phyloP scores from a whole-genome alignment of 352 stramenopile species.

The Globisporangium abappressorium region DNA sequence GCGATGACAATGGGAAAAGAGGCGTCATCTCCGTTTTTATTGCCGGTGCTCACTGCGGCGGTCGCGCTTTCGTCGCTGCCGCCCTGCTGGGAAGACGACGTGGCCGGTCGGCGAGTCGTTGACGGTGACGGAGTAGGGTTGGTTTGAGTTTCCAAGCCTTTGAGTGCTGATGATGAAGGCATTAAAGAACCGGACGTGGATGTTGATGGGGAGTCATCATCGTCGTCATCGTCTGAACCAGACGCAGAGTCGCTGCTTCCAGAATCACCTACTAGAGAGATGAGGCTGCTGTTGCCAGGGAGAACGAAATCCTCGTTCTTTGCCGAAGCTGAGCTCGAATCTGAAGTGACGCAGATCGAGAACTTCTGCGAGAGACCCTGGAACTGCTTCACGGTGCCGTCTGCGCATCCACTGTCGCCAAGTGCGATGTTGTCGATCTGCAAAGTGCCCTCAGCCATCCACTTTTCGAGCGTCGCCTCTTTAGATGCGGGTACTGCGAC shows the following conservation, averaged over 20 bases:
- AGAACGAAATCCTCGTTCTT: conserved; percentile 5
- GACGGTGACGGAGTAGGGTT: not conserved
- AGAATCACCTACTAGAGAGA: not conserved
- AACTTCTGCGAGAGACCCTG: conserved; percentile 28
- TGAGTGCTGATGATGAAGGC: not conserved
- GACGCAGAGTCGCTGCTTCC: not conserved
- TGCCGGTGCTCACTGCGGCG: not conserved
- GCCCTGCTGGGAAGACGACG: not conserved
- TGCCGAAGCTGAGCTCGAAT: not conserved
- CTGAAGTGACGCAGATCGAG: conserved; percentile 21
- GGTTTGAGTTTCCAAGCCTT: not conserved
- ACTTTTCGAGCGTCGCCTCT: conserved; percentile 25
- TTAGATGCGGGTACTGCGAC: conserved; percentile 32
- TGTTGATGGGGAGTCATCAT: not conserved
- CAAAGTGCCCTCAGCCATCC: conserved; percentile 32
- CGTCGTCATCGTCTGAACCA: not conserved
- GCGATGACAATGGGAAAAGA: conserved; percentile 9
- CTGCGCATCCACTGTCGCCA: conserved; percentile 3
- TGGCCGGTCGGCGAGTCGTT: not conserved
- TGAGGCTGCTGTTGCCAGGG: not conserved
- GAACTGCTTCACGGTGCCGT: conserved; percentile 11
- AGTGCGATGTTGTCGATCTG: conserved; percentile 29
- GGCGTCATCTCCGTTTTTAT: not conserved
- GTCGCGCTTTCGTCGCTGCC: conserved; percentile 15
- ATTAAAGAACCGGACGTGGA: not conserved